Evolutionary conservation across 148 eudicot genomes (phyloP), one percentile per base, ranked within the genome.

Genomic region (Cornus controversa): DNA sequence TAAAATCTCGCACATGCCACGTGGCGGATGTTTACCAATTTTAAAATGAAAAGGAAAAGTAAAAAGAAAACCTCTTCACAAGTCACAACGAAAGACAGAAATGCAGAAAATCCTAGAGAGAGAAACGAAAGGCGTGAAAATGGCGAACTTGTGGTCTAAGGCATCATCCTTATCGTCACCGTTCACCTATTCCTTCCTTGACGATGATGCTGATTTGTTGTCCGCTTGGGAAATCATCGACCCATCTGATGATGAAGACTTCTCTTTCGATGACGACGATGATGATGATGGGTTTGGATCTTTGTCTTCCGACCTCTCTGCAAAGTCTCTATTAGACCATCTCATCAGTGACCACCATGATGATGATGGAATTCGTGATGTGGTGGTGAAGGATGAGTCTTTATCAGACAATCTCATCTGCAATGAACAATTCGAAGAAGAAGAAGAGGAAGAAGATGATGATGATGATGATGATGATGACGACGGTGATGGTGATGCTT

Each of bases 161-260:
- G 16, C 57, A 50, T 15, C 57, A 40, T 8, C 45, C 1, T 40
- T 8, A 40, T 40, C 45, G 6, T 40, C 45, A 40, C 45, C 45
- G 6, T 40, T 6, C 57, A 50, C 57, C 57, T 2, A 50, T 16
- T 50, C 20, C 18, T 54, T 65, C 27, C 13, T 75, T 40, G 62
- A 9, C 1, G 8, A 10, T 29, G 65, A 24, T 28, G 27, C 36
- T 25, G 75, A 89, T 15, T 80, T 87, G 24, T 42, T 87, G 3
- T 83, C 77, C 70, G 77, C 84, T 5, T 89, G 92, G 92, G 92
- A 83, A 63, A 71, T 87, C 71, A 20, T 89, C 77, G 42, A 78
- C 77, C 79, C 80, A 11, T 84, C 87, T 77, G 73, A 79, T n/a
- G 83, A 42, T 4, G 76, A 54, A 14, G 76, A 72, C 74, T 67